A percentile compares a stretch with the other conserved stretches of the same genome.
Conservation (phyloP, 441 rosid genomes). For the Eruca vesicaria region DNA sequence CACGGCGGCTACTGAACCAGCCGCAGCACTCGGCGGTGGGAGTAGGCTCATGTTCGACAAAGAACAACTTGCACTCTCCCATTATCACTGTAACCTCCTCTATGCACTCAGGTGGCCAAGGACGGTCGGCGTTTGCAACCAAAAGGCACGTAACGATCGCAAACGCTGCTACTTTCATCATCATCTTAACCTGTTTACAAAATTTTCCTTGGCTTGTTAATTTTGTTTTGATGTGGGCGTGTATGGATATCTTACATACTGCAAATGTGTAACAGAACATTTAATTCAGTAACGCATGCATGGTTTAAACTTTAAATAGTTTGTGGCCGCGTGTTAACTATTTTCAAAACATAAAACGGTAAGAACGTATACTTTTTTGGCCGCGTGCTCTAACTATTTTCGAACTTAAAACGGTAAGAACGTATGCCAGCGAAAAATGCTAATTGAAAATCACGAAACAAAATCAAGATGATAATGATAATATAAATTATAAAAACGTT, state of each 20-base stretch:
- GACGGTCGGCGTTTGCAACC: constrained; percentile 9
- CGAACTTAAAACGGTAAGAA: no score
- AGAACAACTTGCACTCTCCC: constrained; percentile 18
- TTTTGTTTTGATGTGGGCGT: neutral
- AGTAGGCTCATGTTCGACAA: constrained; percentile 6
- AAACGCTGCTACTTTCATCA: constrained; percentile 10
- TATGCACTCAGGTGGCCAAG: constrained; percentile 25
- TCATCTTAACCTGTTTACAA: neutral
- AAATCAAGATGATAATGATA: no score
- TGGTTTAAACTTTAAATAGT: neutral
- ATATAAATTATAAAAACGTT: no score
- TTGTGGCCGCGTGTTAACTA: neutral
- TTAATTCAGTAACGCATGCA: constrained; percentile 23
- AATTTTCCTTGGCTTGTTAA: neutral
- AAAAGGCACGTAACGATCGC: constrained; percentile 5
- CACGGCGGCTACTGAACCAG: constrained; percentile 27
- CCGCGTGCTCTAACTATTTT: no score
- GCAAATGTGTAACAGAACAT: constrained; percentile 1
- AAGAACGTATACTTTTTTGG: no score
- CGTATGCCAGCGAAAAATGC: no score
- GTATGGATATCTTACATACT: neutral
- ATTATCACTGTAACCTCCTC: constrained; percentile 14
- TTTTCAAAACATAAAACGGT: neutral
- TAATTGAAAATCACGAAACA: no score
- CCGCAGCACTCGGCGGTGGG: constrained; percentile 23